Base-by-base conservation (phyloP, 176 grass and related monocot genomes). In the Poa pratensis region DNA sequence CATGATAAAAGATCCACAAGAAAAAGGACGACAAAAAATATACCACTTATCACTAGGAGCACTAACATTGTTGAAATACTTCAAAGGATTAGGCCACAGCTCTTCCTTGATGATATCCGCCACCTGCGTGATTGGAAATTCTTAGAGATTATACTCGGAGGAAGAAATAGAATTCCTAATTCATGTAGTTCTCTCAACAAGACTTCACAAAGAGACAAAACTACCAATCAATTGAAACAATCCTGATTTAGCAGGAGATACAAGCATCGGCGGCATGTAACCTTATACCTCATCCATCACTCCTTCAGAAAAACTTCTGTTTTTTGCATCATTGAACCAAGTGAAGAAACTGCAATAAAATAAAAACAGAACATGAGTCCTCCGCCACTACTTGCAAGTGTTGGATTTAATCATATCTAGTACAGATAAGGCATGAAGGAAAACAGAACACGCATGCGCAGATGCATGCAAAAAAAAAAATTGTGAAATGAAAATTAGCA, bases 51-150 rank as follows among this genome's bases (percentile, higher is more conserved):
- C 46, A 86, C 10, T 20, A 75, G 62, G 69, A 92, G 19, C 51
- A 84, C 90, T 86, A 65, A 95, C 93, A 95, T 97, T 95, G 77
- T 97, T 97, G 59, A 97, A 97, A 70, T 83, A 93, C 86, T 95
- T 97, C 83, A 93, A 80, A 82, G 95, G 95, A 88, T 97, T 97
- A 79, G 91, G 91, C 95, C 95, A 97, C 62, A 97, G 60, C 62
- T 97, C 95, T 89, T 97, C 95, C 77, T 90, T 97, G 80, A 97
- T 95, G 52, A 95, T 64, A 59, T 97, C 95, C 17, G 87, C 90
- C 22, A 95, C 90, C 93, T 95, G 85, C 73, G 55, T 45, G 82
- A 82, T 82, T 71, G 18, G 13, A 82, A 30, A 32, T n/a, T 60
- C 48, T 90, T 42, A 79, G 64, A 88, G 22, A 83, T 72, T 53